Evolutionary conservation across 768 basidiomycete species (phyloP).

Genomic region (Phanerochaete carnosa): DNA sequence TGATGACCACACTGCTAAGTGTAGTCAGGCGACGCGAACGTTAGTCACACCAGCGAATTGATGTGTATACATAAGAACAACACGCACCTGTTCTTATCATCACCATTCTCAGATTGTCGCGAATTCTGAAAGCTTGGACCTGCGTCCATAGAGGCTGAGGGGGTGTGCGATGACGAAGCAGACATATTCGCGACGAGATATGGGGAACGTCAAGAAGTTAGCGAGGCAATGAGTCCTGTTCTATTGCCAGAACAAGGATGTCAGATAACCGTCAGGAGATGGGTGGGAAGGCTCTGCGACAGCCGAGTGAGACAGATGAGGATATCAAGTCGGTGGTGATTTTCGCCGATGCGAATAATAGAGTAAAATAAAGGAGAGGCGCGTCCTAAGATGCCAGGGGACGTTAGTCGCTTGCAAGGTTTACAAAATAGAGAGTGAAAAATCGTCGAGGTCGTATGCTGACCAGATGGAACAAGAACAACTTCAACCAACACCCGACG

Average conservation of each 20-base stretch:
- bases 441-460: slow-evolving; percentile 18
- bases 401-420: slow-evolving; percentile 9
- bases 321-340: background rate
- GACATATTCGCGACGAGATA: slow-evolving; percentile 20
- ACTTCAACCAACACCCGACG: slow-evolving; percentile 8
- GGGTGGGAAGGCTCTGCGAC: background rate
- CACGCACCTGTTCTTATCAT: slow-evolving; percentile 27
- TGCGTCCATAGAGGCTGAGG: slow-evolving; percentile 16
- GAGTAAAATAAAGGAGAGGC: slow-evolving; percentile 25
- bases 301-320: slow-evolving; percentile 6
- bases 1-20: slow-evolving; percentile 77
- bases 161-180: slow-evolving; percentile 22
- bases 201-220: background rate
- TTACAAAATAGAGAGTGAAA: slow-evolving; percentile 8
- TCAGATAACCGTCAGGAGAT: background rate
- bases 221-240: background rate
- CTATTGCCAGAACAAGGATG: background rate
- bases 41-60: background rate
- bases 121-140: slow-evolving; percentile 20
- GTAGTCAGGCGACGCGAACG: background rate
- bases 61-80: background rate
- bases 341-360: background rate
- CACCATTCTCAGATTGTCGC: slow-evolving; percentile 21
- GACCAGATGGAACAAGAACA: slow-evolving; percentile 24
- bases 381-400: slow-evolving; percentile 24